Conservation (phyloP, 768 basidiomycete genomes). For the Boletus reticuloceps region DNA sequence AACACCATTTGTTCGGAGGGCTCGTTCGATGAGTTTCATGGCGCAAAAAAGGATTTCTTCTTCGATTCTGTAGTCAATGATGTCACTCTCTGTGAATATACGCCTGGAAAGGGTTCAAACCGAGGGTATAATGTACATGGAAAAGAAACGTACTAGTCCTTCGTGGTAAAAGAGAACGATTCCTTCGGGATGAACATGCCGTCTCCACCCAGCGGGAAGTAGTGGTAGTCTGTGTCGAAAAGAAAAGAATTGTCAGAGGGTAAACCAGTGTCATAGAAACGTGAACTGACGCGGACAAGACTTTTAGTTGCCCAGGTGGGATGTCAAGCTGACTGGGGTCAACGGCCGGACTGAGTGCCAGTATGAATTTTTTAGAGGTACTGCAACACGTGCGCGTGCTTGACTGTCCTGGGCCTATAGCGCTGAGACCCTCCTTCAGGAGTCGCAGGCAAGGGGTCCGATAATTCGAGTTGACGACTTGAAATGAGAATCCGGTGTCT, state of each 20-base stretch:
- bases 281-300: constrained; percentile 8
- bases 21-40: constrained; percentile 5
- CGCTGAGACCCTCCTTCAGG: constrained; percentile 12
- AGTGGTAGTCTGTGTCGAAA: neutral
- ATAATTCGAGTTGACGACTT: neutral
- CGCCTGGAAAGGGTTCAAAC: constrained; percentile 3
- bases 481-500: neutral
- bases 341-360: neutral
- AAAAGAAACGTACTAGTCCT: constrained; percentile 5
- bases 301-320: constrained; percentile 4
- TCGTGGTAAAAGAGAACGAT: constrained; percentile 11
- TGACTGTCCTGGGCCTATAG: constrained; percentile 1
- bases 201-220: constrained; percentile 4
- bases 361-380: neutral
- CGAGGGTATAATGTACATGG: neutral
- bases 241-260: neutral
- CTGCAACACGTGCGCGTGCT: neutral
- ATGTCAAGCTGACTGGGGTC: neutral
- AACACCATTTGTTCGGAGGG: neutral
- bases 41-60: constrained; percentile 3
- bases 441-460: neutral
- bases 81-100: constrained; percentile 13
- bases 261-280: neutral
- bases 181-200: constrained; percentile 16
- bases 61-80: neutral